Evolutionary conservation across 306 rosid genomes (phyloP).

Genomic region (Begonia peltatifolia): DNA sequence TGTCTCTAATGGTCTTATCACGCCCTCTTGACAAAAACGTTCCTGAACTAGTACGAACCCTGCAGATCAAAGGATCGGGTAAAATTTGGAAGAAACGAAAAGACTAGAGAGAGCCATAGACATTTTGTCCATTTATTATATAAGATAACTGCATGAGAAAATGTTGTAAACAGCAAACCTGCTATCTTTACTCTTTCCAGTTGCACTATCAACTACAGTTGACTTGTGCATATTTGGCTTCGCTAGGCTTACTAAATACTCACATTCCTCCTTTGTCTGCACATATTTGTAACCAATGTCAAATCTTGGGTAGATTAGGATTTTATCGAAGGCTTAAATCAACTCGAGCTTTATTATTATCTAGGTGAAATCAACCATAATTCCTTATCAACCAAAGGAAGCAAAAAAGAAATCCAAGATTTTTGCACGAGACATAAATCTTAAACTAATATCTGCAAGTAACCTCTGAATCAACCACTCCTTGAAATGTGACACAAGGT

Average conservation of each 20-base stretch:
- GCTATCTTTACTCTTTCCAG: slow-evolving; percentile 93
- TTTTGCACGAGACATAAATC: too few relatives aligned
- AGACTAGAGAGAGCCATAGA: background rate
- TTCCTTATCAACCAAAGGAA: background rate
- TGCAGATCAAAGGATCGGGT: slow-evolving; percentile 7
- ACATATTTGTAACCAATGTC: slow-evolving; percentile 12
- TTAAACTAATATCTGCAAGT: background rate
- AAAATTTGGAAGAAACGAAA: background rate
- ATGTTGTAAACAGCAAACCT: slow-evolving; percentile 29
- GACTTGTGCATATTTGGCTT: slow-evolving; percentile 69
- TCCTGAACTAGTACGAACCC: slow-evolving; percentile 93
- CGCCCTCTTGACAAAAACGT: slow-evolving; percentile 80
- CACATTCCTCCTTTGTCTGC: slow-evolving; percentile 71
- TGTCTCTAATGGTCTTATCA: slow-evolving; percentile 54
- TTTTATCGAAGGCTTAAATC: background rate
- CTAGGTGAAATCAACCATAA: background rate
- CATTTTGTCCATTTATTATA: too few relatives aligned
- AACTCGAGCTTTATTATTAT: slow-evolving; percentile 1
- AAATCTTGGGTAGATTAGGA: background rate
- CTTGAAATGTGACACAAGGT: background rate
- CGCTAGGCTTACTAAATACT: slow-evolving; percentile 52
- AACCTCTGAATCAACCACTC: background rate
- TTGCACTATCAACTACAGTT: slow-evolving; percentile 66
- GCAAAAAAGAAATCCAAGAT: too few relatives aligned
- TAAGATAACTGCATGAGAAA: background rate